Evolutionary conservation across 768 basidiomycete species (phyloP).

Genomic region (Mycena indigotica): DNA sequence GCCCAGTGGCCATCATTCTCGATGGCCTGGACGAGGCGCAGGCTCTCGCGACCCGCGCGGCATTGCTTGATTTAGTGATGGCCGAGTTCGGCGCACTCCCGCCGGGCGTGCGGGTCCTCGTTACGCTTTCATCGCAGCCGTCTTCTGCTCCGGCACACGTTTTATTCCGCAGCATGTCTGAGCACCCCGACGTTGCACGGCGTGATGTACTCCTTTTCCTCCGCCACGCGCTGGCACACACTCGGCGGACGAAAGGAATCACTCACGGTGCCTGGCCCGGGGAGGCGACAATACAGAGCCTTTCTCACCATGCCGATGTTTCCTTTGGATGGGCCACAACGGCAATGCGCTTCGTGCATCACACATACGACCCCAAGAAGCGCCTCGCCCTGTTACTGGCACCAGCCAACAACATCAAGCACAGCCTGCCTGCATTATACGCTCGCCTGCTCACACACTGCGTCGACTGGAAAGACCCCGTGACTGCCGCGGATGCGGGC

Average conservation of each 20-base stretch:
- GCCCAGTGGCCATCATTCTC: constrained; percentile 8
- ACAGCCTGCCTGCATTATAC: neutral
- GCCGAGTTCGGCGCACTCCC: constrained; percentile 18
- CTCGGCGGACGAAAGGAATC: neutral
- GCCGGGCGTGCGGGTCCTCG: constrained; percentile 22
- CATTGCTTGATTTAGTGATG: constrained; percentile 20
- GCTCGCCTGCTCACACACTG: neutral
- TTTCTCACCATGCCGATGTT: neutral
- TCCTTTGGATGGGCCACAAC: neutral
- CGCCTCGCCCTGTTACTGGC: neutral
- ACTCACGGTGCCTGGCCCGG: neutral
- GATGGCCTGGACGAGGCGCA: constrained; percentile 23
- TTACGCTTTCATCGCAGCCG: constrained; percentile 15
- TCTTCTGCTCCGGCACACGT: neutral
- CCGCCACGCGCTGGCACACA: neutral
- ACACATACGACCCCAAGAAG: neutral
- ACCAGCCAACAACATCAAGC: neutral
- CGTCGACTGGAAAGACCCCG: neutral
- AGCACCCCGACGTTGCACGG: neutral
- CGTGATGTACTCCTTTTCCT: neutral
- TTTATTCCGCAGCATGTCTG: neutral
- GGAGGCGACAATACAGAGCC: neutral
- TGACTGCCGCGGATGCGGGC: neutral
- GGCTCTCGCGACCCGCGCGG: constrained; percentile 7
- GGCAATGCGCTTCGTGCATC: neutral